Evolutionary conservation across 257 asterid species (phyloP).

Genomic region (Solanum sitiens): DNA sequence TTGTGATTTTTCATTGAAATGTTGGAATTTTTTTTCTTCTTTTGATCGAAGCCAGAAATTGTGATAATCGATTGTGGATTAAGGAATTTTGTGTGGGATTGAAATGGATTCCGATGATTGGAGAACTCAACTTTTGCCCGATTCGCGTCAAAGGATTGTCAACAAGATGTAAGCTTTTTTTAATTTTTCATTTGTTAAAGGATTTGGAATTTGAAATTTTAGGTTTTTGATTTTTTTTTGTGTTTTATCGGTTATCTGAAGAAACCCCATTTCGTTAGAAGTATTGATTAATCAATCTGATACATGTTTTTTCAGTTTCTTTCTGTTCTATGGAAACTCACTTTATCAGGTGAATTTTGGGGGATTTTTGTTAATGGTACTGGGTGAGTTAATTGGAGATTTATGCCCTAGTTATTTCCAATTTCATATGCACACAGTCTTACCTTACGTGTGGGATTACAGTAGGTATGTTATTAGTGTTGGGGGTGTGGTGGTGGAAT

Average conservation of each 20-base stretch:
- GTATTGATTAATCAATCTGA: not conserved
- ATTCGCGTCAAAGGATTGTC: constrained; percentile 61
- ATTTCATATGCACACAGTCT: not conserved
- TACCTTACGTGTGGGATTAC: not conserved
- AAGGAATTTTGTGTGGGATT: not conserved
- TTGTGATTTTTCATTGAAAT: too few species aligned
- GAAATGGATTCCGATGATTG: constrained; percentile 60
- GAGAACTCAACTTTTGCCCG: constrained; percentile 58
- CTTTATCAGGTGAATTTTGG: too few species aligned
- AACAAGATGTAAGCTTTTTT: constrained; percentile 41
- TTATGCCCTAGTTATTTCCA: not conserved
- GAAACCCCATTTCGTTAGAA: not conserved
- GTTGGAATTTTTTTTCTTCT: not conserved
- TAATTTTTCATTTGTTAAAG: not conserved
- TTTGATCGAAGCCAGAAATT: not conserved
- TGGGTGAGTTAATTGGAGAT: too few species aligned
- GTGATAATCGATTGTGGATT: not conserved
- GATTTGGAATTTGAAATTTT: not conserved
- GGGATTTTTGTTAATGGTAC: too few species aligned
- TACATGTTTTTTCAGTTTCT: too few species aligned
- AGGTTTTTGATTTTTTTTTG: not conserved
- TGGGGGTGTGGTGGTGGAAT: not conserved
- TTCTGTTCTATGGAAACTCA: too few species aligned
- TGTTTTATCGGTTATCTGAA: not conserved
- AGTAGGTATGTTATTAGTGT: not conserved